A percentile compares a stretch with the other conserved stretches of the same genome.
phyloP scores from a whole-genome alignment of 805 yeast genomes.

The Candida railenensis region DNA sequence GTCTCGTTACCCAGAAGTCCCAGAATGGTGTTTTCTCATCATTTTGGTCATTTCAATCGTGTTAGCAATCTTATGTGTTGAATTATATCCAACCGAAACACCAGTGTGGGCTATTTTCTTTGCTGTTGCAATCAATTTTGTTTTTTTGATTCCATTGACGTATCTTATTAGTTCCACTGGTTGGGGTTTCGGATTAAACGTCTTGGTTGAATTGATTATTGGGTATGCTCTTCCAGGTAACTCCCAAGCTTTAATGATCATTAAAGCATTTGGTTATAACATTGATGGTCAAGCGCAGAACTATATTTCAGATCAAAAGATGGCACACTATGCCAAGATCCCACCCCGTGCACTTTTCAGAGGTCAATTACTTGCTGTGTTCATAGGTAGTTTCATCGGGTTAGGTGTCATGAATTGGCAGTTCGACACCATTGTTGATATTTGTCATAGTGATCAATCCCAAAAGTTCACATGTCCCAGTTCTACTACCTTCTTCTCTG shows the following conservation, averaged over 20 bases:
- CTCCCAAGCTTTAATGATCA: constrained; percentile 39
- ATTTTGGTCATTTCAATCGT: constrained; percentile 27
- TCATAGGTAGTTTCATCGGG: constrained; percentile 22
- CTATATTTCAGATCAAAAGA: constrained; percentile 55
- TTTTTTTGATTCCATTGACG: constrained; percentile 32
- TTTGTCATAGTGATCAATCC: constrained; percentile 42
- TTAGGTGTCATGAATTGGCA: constrained; percentile 28
- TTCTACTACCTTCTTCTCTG: constrained; percentile 41
- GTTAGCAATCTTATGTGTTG: constrained; percentile 30
- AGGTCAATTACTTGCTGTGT: constrained; percentile 26
- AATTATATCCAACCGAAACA: constrained; percentile 30
- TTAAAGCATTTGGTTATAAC: constrained; percentile 59
- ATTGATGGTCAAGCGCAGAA: constrained; percentile 57
- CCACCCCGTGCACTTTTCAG: constrained; percentile 59
- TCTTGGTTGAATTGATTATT: constrained; percentile 34
- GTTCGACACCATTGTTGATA: constrained; percentile 28
- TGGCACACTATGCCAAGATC: constrained; percentile 61
- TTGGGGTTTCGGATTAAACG: constrained; percentile 31
- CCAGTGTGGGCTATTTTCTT: constrained; percentile 39
- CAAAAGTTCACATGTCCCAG: constrained; percentile 43
- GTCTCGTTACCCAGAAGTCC: constrained; percentile 33
- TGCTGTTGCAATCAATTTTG: constrained; percentile 29
- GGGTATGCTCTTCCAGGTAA: constrained; percentile 40
- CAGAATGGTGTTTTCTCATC: constrained; percentile 28
- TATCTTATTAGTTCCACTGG: constrained; percentile 30